These are phyloP conservation scores for Myriosclerotinia curreyana DNA, from an alignment of 2,329 filamentous ascomycete genomes.

Conservation along the genomic window DNA sequence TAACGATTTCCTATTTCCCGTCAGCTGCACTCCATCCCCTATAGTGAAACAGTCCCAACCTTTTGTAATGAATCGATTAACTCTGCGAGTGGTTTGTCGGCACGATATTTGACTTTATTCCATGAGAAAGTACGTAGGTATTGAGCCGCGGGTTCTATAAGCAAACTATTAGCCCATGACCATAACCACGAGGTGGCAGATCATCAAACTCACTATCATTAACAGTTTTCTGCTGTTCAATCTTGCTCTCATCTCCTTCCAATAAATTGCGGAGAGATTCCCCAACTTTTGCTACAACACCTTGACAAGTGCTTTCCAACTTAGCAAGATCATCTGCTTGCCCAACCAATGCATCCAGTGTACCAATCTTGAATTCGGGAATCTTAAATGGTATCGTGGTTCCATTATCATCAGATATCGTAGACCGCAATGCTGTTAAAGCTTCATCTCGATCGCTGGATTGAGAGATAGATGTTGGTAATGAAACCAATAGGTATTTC, in stretches of 20 bases:
- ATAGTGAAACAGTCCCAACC: slow-evolving; percentile 45
- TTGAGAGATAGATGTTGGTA: slow-evolving; percentile 83
- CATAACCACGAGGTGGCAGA: not conserved
- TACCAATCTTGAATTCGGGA: slow-evolving; percentile 96
- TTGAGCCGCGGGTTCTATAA: slow-evolving; percentile 84
- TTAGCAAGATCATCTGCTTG: slow-evolving; percentile 94
- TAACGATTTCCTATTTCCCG: slow-evolving; percentile 68
- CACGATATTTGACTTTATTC: slow-evolving; percentile 97
- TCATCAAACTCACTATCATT: slow-evolving; percentile 67
- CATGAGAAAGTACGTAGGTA: slow-evolving; percentile 87
- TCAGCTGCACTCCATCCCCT: not conserved
- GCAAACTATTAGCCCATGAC: slow-evolving; percentile 24
- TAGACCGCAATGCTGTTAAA: slow-evolving; percentile 69
- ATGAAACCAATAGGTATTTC: slow-evolving; percentile 84
- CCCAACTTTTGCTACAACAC: slow-evolving; percentile 76
- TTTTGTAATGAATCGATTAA: slow-evolving; percentile 86
- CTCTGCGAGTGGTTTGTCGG: slow-evolving; percentile 84
- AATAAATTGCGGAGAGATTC: slow-evolving; percentile 38
- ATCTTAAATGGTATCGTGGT: slow-evolving; percentile 74
- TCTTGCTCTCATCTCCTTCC: slow-evolving; percentile 43
- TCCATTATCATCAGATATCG: slow-evolving; percentile 71
- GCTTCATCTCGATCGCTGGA: slow-evolving; percentile 79
- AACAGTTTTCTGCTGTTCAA: slow-evolving; percentile 77
- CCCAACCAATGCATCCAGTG: slow-evolving; percentile 88
- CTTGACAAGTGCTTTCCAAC: slow-evolving; percentile 75